Percentiles rank a stretch among this genome's conserved stretches.
These are phyloP conservation scores for Fusarium oligoseptatum DNA, from an alignment of 2,329 filamentous ascomycete species.

Conservation along the genomic window DNA sequence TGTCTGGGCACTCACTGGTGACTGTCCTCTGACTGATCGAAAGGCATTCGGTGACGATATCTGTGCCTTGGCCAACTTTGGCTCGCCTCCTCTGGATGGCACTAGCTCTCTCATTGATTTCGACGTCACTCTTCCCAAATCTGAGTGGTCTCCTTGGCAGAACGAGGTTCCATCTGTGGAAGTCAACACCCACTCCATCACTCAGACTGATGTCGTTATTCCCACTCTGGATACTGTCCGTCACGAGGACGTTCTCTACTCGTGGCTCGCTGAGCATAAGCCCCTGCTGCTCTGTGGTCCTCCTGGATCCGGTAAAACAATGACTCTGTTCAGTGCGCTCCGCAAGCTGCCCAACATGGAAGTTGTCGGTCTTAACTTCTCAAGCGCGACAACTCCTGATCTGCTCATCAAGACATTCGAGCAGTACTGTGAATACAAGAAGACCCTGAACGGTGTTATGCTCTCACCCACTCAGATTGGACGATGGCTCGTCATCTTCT, in stretches of 20 bases:
- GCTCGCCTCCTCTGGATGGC: slow-evolving; percentile 83
- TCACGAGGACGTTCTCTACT: slow-evolving; percentile 99
- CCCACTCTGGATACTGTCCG: slow-evolving; percentile 97
- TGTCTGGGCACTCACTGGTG: slow-evolving; percentile 96
- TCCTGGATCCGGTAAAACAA: slow-evolving; percentile 98
- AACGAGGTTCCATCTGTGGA: slow-evolving; percentile 94
- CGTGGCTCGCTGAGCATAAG: slow-evolving; percentile 99
- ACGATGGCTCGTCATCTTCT: slow-evolving; percentile 98
- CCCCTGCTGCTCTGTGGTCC: slow-evolving; percentile 95
- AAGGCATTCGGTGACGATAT: slow-evolving; percentile 91
- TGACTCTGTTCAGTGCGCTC: slow-evolving; percentile 98
- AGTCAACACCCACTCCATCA: slow-evolving; percentile 98
- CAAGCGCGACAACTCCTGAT: slow-evolving; percentile 97
- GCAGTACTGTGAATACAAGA: slow-evolving; percentile 99
- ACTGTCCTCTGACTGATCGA: slow-evolving; percentile 89
- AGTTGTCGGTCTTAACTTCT: slow-evolving; percentile 98
- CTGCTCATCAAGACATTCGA: slow-evolving; percentile 99
- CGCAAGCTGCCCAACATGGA: slow-evolving; percentile 99
- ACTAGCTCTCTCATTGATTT: slow-evolving; percentile 93
- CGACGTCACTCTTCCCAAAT: slow-evolving; percentile 87
- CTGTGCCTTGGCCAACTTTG: slow-evolving; percentile 85
- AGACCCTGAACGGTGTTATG: slow-evolving; percentile 95
- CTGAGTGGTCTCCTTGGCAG: slow-evolving; percentile 94
- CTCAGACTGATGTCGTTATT: slow-evolving; percentile 98
- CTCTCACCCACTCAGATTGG: slow-evolving; percentile 97